These are phyloP conservation scores for Podospora anserina DNA, from an alignment of 495 filamentous ascomycete species.

Conservation along the genomic window DNA sequence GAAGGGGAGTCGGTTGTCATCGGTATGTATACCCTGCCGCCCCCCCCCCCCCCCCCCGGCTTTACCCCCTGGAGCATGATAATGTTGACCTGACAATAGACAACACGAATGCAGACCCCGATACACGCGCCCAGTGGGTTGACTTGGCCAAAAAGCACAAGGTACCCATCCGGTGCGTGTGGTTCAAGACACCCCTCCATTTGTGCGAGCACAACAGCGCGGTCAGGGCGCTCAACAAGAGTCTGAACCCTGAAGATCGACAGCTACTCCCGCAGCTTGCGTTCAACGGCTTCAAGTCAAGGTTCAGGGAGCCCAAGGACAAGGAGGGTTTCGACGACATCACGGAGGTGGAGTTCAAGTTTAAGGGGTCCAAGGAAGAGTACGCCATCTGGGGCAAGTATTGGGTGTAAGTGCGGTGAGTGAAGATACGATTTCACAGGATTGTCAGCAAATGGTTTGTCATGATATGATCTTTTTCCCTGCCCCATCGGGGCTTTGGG, in stretches of 20 bases:
- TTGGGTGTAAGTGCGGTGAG: slow-evolving; percentile 54
- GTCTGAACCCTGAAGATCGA: slow-evolving; percentile 79
- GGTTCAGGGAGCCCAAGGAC: slow-evolving; percentile 67
- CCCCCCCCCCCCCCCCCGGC: not conserved
- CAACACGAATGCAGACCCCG: slow-evolving; percentile 84
- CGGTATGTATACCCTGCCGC: slow-evolving; percentile 37
- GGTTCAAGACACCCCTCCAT: slow-evolving; percentile 68
- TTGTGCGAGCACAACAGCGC: slow-evolving; percentile 89
- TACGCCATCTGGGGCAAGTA: slow-evolving; percentile 67
- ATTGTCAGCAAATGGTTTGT: not conserved
- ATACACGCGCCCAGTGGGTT: slow-evolving; percentile 72
- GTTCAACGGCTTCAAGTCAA: slow-evolving; percentile 66
- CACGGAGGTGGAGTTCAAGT: slow-evolving; percentile 60
- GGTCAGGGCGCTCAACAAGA: slow-evolving; percentile 69
- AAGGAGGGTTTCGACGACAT: slow-evolving; percentile 86
- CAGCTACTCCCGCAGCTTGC: slow-evolving; percentile 71
- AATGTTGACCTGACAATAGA: slow-evolving; percentile 49
- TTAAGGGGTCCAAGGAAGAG: slow-evolving; percentile 47
- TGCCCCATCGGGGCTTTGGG: not conserved
- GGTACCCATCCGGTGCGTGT: slow-evolving; percentile 79
- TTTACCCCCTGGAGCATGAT: not conserved
- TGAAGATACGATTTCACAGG: not conserved
- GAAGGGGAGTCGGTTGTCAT: slow-evolving; percentile 67
- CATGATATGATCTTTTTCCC: not conserved
- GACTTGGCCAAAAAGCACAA: slow-evolving; percentile 64